Evolutionary conservation across 768 basidiomycete species (phyloP).

Genomic region (Mycena latifolia): DNA sequence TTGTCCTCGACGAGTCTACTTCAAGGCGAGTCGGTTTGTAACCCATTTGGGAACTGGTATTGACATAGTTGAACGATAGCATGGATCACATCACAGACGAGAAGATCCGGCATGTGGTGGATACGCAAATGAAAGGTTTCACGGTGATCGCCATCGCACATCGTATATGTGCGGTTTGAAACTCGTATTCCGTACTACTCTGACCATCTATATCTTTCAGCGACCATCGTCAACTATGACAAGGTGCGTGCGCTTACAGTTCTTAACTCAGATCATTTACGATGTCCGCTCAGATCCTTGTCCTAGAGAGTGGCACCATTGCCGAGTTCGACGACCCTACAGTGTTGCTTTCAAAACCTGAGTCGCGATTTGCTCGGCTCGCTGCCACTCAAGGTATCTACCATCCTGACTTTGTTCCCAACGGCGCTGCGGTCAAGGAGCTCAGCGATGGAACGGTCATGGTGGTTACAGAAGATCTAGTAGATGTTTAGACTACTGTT

Average conservation of each 20-base stretch:
- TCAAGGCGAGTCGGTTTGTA: conserved; percentile 12
- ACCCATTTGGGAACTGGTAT: neutral
- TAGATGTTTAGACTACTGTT: conserved; percentile 29
- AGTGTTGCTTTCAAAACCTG: conserved; percentile 20
- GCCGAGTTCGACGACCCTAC: conserved; percentile 26
- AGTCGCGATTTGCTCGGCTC: conserved; percentile 29
- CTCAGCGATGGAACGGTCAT: conserved; percentile 18
- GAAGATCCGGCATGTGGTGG: conserved; percentile 30
- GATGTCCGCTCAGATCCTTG: conserved; percentile 17
- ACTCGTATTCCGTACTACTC: neutral
- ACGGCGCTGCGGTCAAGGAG: conserved; percentile 10
- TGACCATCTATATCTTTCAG: neutral
- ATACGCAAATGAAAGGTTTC: conserved; percentile 27
- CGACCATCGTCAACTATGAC: conserved; percentile 30
- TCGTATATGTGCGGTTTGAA: conserved; percentile 24
- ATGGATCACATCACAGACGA: conserved; percentile 32
- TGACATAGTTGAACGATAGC: conserved; percentile 2
- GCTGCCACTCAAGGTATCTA: conserved; percentile 30
- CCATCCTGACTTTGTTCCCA: conserved; percentile 24
- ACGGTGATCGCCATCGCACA: conserved; percentile 29
- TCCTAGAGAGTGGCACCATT: conserved; percentile 24
- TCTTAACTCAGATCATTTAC: neutral
- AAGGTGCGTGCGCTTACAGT: conserved; percentile 10
- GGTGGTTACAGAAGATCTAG: conserved; percentile 21
- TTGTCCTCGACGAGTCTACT: conserved; percentile 31